Evolutionary conservation across 192 early-diverging fungal species (phyloP), one percentile per base, ranked within the genome.

Genomic region (Oehlia diaphana): DNA sequence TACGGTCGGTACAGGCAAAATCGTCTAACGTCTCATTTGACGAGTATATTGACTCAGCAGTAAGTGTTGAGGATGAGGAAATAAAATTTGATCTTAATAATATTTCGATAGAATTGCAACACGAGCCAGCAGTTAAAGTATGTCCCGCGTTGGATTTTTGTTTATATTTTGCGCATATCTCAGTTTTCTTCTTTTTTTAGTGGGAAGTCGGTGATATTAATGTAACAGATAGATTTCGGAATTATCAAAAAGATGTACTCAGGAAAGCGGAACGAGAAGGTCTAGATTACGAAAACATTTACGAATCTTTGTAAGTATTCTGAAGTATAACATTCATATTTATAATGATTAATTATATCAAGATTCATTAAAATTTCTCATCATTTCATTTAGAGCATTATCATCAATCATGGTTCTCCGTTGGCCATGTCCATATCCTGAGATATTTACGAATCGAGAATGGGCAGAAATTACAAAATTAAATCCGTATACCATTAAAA

Each of bases 351-450:
- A 31, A 35, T 26, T 26, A 26, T 26, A 26, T 26, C 26, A 19
- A 42, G 49, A 50, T 64, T 67, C 66, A 75, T 42, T 80, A 23
- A 65, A 72, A 31, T 80, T 74, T 53, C 63, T 72, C 26, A 19
- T 80, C 37, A 50, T n/a, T 65, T 77, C 35, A 80, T 80, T 80
- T 66, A 80, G 79, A 66, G 79, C 63, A 19, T 75, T 80, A 69
- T 75, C 79, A 31, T 80, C 79, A 10, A 80, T 80, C 58, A 80
- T 80, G 4, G 72, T 80, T 31, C 4, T 80, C 39, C 67, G 61
- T 58, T 80, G 62, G 70, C 72, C 79, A 9, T 80, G 79, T 66
- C 79, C 63, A 50, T 80, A 80, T 28, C 72, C 28, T 49, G 1
- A 35, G 35, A 67, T 74, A 21, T 80, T 80, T 67, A 80, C 79